Evolutionary conservation across 805 yeast genomes (phyloP).

Genomic region (Cyberlindnera maritima): DNA sequence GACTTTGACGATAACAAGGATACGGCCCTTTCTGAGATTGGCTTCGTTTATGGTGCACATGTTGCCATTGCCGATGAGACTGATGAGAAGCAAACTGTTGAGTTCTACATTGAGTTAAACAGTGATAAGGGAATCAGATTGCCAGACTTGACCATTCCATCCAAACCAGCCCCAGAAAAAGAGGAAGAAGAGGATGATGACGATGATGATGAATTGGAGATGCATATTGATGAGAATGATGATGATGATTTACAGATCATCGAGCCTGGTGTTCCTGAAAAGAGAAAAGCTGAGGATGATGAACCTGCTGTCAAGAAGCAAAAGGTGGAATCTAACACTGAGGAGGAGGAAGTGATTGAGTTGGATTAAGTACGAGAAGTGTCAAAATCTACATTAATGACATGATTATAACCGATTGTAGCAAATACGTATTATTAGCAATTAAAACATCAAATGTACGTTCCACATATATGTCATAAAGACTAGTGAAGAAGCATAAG

Average conservation of each 20-base stretch:
- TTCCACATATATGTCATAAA: too few relatives aligned
- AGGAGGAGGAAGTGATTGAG: conserved; percentile 4
- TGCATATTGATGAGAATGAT: conserved; percentile 13
- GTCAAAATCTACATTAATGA: not conserved
- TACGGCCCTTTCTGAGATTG: conserved; percentile 47
- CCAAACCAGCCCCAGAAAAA: conserved; percentile 21
- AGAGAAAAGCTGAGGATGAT: conserved; percentile 21
- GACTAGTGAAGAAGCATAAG: too few relatives aligned
- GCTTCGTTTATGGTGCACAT: conserved; percentile 58
- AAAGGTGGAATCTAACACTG: conserved; percentile 6
- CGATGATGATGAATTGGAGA: conserved; percentile 18
- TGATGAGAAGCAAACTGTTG: conserved; percentile 60
- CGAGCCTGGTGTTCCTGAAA: conserved; percentile 19
- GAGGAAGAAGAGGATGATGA: conserved; percentile 25
- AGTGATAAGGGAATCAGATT: conserved; percentile 22
- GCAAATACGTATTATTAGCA: too few relatives aligned
- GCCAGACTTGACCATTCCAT: conserved; percentile 35
- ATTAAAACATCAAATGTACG: too few relatives aligned
- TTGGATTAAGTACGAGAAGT: not conserved
- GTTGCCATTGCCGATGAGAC: conserved; percentile 78
- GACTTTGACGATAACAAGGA: conserved; percentile 82
- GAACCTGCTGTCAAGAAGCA: conserved; percentile 12
- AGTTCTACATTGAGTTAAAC: conserved; percentile 47
- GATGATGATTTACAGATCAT: conserved; percentile 23
- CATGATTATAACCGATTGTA: too few relatives aligned